Percentiles rank a stretch among this genome's conserved stretches.
Evolutionary conservation across 2,329 filamentous ascomycete genomes (phyloP).

Genomic region (Curvularia lunata): DNA sequence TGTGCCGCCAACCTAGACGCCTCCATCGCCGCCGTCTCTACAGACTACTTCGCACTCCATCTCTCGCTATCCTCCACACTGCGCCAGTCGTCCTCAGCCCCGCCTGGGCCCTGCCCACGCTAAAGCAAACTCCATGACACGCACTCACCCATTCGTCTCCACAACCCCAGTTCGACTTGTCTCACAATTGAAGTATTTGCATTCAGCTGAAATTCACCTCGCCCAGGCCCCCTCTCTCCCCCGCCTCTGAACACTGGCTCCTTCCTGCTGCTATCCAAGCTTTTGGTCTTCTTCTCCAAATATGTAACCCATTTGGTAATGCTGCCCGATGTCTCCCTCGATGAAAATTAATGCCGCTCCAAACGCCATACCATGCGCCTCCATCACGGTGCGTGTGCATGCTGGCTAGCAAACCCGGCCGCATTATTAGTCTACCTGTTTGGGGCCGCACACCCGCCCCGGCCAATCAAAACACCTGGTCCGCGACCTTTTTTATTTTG

Average conservation of each 20-base stretch:
- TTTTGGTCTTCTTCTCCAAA: background rate
- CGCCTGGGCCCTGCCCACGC: background rate
- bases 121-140: background rate
- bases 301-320: slow-evolving; percentile 2
- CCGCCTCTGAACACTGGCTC: background rate
- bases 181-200: background rate
- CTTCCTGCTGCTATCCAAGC: too few species aligned
- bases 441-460: slow-evolving; percentile 20
- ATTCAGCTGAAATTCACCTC: background rate
- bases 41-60: too few species aligned
- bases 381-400: slow-evolving; percentile 12
- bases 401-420: slow-evolving; percentile 10
- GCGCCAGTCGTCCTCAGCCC: background rate
- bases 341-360: slow-evolving; percentile 21
- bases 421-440: slow-evolving; percentile 24
- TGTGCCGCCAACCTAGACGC: background rate
- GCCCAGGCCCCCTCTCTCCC: background rate
- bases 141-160: background rate
- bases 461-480: slow-evolving; percentile 8
- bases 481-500: slow-evolving; percentile 14
- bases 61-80: background rate
- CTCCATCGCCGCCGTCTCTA: too few species aligned
- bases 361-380: slow-evolving; percentile 29
- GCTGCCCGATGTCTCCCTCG: background rate
- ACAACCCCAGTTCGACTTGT: background rate